Evolutionary conservation across 2,329 filamentous ascomycete genomes (phyloP).

Genomic region (Ophiocordyceps camponoti-floridani): DNA sequence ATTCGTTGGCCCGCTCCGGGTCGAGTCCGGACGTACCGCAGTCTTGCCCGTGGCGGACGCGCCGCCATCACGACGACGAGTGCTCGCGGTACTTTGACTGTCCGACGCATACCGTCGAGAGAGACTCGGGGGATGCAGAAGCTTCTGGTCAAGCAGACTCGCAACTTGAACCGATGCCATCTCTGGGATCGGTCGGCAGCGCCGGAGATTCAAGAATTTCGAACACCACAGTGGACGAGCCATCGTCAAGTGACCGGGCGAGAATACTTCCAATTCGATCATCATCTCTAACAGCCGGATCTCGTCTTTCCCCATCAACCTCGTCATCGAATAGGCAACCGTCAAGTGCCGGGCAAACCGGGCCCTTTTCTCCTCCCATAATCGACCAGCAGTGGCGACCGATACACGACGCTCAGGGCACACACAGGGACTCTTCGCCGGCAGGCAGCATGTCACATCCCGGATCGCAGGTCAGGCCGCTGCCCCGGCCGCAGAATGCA

Average conservation of each 20-base stretch:
- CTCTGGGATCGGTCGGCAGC: neutral
- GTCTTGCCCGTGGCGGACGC: conserved; percentile 20
- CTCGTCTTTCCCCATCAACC: neutral
- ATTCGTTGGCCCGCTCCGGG: conserved; percentile 20
- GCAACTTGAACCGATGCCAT: neutral
- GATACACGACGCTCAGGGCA: neutral
- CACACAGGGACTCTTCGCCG: neutral
- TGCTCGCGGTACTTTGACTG: conserved; percentile 30
- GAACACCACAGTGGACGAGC: neutral
- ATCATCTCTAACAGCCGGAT: conserved; percentile 2
- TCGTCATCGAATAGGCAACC: neutral
- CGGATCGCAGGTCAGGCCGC: neutral
- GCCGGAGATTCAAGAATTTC: neutral
- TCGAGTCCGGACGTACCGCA: conserved; percentile 13
- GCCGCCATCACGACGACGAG: conserved; percentile 21
- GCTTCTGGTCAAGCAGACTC: neutral
- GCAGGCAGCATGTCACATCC: neutral
- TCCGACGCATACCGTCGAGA: conserved; percentile 24
- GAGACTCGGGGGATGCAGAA: conserved; percentile 7
- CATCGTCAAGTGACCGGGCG: neutral
- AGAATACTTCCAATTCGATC: conserved; percentile 4
- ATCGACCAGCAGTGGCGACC: neutral
- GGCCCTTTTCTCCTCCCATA: neutral
- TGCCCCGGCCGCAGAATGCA: conserved; percentile 2
- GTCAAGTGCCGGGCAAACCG: neutral